phyloP scores from a whole-genome alignment of 192 early-diverging fungal genomes.

The Rhizoclosmatium sp. region DNA sequence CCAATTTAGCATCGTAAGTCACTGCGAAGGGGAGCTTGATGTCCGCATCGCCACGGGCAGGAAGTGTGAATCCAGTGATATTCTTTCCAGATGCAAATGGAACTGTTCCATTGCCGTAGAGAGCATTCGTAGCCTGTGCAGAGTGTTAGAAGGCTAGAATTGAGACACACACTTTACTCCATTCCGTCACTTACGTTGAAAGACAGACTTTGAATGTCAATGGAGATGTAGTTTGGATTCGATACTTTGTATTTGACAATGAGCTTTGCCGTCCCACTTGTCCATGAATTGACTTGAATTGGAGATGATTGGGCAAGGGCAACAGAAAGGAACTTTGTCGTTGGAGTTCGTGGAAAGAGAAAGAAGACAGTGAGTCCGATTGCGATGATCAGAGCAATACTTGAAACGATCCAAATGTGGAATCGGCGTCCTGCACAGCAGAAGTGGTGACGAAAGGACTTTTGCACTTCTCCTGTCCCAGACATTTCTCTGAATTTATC shows the following conservation, averaged over 20 bases:
- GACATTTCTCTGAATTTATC: no score
- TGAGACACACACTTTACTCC: background rate
- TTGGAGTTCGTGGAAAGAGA: background rate
- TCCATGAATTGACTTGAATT: background rate
- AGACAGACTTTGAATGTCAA: background rate
- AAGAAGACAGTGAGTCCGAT: background rate
- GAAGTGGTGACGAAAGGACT: background rate
- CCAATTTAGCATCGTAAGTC: background rate
- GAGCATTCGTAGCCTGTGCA: background rate
- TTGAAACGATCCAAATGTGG: background rate
- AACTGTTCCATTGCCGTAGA: background rate
- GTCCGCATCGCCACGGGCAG: background rate
- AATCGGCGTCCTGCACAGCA: background rate
- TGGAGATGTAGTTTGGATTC: background rate
- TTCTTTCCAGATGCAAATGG: background rate
- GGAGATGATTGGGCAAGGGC: background rate
- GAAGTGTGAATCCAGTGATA: background rate
- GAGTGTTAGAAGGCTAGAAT: background rate
- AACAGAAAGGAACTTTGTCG: background rate
- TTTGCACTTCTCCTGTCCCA: no score
- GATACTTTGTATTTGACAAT: background rate
- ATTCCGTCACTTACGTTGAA: background rate
- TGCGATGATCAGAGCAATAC: background rate
- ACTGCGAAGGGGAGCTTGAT: background rate
- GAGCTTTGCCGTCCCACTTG: background rate